A percentile compares a stretch with the other conserved stretches of the same genome.
These are phyloP conservation scores for Apiospora saccharicola DNA, from an alignment of 2,329 filamentous ascomycete genomes.

Conservation along the genomic window DNA sequence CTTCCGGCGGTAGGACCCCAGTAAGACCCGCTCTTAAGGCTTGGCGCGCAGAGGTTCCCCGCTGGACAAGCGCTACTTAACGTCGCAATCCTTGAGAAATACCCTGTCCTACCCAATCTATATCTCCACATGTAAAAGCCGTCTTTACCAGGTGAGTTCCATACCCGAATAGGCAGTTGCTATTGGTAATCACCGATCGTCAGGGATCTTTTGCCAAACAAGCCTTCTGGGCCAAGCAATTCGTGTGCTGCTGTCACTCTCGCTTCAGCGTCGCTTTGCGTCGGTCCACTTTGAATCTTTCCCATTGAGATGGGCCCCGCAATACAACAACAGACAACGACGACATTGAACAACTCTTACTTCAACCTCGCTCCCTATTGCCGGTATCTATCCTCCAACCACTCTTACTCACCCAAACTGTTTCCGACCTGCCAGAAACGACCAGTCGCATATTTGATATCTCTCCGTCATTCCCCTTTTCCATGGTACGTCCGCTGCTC, in stretches of 20 bases:
- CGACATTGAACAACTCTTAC: not conserved
- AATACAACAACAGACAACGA: not conserved
- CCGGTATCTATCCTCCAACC: not conserved
- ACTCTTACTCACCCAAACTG: not conserved
- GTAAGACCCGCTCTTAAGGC: not conserved
- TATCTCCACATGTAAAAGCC: not conserved
- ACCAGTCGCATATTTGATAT: not conserved
- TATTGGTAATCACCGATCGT: conserved; percentile 5
- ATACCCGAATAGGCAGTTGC: conserved; percentile 15
- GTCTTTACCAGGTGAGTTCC: not conserved
- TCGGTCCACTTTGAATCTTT: not conserved
- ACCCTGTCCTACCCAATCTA: not conserved
- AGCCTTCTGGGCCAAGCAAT: not conserved
- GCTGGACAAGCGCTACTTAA: not conserved
- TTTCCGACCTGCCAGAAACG: not conserved
- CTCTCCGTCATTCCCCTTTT: not conserved
- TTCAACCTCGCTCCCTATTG: not conserved
- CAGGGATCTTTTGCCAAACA: not conserved
- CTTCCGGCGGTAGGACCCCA: not conserved
- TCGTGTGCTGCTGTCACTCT: not conserved
- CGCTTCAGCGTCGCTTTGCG: conserved; percentile 7
- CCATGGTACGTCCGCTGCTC: not conserved
- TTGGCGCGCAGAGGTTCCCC: not conserved
- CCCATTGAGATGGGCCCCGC: not conserved
- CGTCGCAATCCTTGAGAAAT: not conserved